Evolutionary conservation across 306 rosid species (phyloP), one percentile per base, ranked within the genome.

Genomic region (Rosa rugosa): DNA sequence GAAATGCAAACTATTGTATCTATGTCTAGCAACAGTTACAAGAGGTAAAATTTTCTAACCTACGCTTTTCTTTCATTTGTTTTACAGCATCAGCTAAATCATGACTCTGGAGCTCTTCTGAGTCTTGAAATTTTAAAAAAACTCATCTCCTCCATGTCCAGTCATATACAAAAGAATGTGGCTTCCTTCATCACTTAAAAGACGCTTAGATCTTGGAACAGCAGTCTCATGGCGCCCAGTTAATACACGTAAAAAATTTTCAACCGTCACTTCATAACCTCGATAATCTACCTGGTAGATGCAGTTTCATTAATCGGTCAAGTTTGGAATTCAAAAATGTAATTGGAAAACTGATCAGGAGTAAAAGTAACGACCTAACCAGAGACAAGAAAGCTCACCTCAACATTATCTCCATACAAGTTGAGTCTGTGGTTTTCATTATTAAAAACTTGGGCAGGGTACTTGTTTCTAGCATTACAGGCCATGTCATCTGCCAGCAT

Each of bases 401-500:
- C 99, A 63, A 95, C 99, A 82, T 95, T 95, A 84, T 95, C 97
- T 67, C 99, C 99, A 76, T 95, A 95, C 77, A 95, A 81, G 76
- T 95, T 95, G 72, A 95, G 97, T 82, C 79, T 87, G 83, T 95
- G 99, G 83, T 95, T 95, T 86, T 95, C 96, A 78, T 95, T 95
- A 77, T 95, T 95, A 84, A 95, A 93, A 84, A 93, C 98, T 84
- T 95, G 95, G 51, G 98, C 97, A 79, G 99, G 97, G 81, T 91
- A 91, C 81, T 91, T 95, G 88, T 95, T 95, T 78, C 99, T 87
- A 46, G 99, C 84, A 93, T 95, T 95, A 78, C 99, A 95, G 17
- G 99, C 99, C 92, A 95, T 90, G 80, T 95, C 99, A 87, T 95
- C 99, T 49, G 98, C 99, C 76, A 92, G 84, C 99, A 95, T 93